Percentiles rank a stretch among this genome's conserved stretches.
These are phyloP conservation scores for Fusarium protoensiforme DNA, from an alignment of 2,329 filamentous ascomycete genomes.

Conservation along the genomic window DNA sequence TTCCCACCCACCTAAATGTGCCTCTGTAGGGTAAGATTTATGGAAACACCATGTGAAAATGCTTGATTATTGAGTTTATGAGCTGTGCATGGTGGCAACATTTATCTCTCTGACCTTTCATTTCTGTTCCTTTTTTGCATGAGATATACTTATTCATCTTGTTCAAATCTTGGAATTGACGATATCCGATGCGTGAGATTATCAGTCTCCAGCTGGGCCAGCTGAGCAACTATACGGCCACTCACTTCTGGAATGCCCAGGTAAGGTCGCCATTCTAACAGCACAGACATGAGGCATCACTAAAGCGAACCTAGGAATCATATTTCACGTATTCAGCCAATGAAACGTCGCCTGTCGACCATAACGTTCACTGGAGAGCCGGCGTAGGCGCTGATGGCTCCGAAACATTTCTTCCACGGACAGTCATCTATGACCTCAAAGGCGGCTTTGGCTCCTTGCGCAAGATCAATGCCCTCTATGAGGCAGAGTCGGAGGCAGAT, in stretches of 20 bases:
- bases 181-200: constrained; percentile 83
- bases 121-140: not conserved
- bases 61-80: not conserved
- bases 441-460: constrained; percentile 89
- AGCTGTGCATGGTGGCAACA: not conserved
- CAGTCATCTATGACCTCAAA: constrained; percentile 94
- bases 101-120: not conserved
- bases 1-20: not conserved
- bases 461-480: constrained; percentile 90
- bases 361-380: constrained; percentile 84
- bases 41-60: constrained; percentile 1
- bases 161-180: not conserved
- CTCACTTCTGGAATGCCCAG: constrained; percentile 98
- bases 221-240: constrained; percentile 90
- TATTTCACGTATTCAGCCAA: constrained; percentile 87
- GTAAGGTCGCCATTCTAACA: constrained; percentile 52
- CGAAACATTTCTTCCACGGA: constrained; percentile 92
- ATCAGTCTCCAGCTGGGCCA: constrained; percentile 94
- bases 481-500: constrained; percentile 56
- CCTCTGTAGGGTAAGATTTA: constrained; percentile 24
- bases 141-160: not conserved
- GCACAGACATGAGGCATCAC: not conserved
- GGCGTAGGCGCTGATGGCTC: constrained; percentile 84
- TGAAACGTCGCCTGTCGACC: constrained; percentile 50
- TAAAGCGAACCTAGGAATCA: constrained; percentile 74